Base-by-base conservation (phyloP, 1,284 basidiomycete species). In the Fomes fomentarius region DNA sequence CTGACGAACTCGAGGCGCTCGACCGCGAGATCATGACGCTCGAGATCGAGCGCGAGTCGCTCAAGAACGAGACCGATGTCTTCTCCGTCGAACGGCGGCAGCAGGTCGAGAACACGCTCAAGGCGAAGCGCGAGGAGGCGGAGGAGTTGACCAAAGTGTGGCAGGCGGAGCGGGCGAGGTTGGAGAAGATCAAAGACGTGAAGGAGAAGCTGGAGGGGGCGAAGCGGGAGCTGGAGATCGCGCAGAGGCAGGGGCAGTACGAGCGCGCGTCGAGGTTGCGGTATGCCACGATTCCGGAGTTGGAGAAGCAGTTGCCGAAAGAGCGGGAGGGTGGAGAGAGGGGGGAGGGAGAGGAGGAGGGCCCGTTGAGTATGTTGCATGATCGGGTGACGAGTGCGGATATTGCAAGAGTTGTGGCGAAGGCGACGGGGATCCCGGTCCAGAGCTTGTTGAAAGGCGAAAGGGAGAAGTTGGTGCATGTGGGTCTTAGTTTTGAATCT, bases 371-470 rank as follows among this genome's bases (percentile, higher is more conserved):
- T 39, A 88, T 92, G 79, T 74, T 96, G 30, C 86, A 93, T 61
- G 94, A 96, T 62, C 79, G 93, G 43, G 93, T 98, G 8, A 96
- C 92, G 3, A 87, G 86, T 19, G 88, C 88, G 65, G 94, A 96
- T 69, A 94, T 97, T 54, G 87, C 95, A 0, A 76, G 89, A 5
- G 95, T 97, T 17, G 87, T 94, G 5, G 91, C 91, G n/a, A 90
- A 87, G 68, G 81, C 89, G 1, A 97, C 95, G 0, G 95, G 95
- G 14, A 95, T 98, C 37, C 95, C 96, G 0, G 93, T 96, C 1
- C 84, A 91, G 68, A 94, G 90, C 63, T 73, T 98, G 50, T 73
- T 97, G 61, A 91, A 93, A 68, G 94, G 94, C 14, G 95, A 97
- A 71, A 77, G 90, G 54, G 93, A 97, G 69, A 91, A 92, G 60